Conservation (phyloP, 306 rosid genomes). For the Begonia loranthoides region DNA sequence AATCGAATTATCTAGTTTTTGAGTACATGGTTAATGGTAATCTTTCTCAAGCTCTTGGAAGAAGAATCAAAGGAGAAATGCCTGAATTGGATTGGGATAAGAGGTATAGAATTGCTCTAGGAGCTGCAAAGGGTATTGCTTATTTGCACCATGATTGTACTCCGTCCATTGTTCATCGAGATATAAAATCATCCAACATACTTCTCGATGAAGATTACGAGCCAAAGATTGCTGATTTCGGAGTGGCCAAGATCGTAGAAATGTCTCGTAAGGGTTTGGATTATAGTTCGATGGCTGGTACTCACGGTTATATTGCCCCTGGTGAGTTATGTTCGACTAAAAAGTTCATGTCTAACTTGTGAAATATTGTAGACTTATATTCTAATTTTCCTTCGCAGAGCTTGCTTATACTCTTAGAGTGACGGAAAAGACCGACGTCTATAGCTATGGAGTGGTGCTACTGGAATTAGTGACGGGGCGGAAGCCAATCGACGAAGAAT, state of each 20-base stretch:
- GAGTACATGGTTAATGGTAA: conserved; percentile 93
- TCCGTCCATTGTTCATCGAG: conserved; percentile 78
- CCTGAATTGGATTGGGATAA: conserved; percentile 60
- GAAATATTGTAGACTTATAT: no score
- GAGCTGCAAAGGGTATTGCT: conserved; percentile 81
- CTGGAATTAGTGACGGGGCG: conserved; percentile 72
- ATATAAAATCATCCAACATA: conserved; percentile 86
- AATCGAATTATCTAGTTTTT: conserved; percentile 58
- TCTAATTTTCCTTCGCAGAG: conserved; percentile 30
- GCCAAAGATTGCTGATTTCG: conserved; percentile 93
- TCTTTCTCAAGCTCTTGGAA: conserved; percentile 61
- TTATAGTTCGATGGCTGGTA: conserved; percentile 68
- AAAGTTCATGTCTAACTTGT: no score
- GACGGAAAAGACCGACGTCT: conserved; percentile 76
- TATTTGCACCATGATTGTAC: conserved; percentile 92
- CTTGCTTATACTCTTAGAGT: conserved; percentile 67
- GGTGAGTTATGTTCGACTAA: conserved; percentile 50
- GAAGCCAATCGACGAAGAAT: conserved; percentile 65
- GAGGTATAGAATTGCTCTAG: conserved; percentile 73
- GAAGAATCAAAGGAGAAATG: conserved; percentile 37
- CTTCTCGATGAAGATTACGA: conserved; percentile 63
- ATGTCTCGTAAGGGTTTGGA: conserved; percentile 33
- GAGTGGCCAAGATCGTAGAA: conserved; percentile 72
- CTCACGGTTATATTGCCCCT: conserved; percentile 96
- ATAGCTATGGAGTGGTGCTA: conserved; percentile 84